A percentile compares a stretch with the other conserved stretches of the same genome.
These are phyloP conservation scores for Gossypium arboreum DNA, from an alignment of 345 rosid genomes.

Conservation along the genomic window DNA sequence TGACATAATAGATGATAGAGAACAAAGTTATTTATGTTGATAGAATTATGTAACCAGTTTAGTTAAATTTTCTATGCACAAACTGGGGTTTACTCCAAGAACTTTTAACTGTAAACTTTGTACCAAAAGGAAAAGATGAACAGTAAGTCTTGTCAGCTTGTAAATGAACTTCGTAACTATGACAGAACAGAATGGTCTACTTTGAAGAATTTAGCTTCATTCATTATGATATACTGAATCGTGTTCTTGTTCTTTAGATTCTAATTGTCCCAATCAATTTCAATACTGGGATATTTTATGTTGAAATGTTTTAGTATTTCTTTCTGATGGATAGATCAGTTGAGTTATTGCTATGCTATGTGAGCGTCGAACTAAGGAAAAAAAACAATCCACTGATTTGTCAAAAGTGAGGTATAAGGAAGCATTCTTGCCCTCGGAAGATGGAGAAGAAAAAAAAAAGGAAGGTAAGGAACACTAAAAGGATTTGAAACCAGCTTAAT, in stretches of 20 bases:
- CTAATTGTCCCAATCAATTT: no score
- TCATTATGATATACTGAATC: no score
- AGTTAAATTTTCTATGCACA: neutral
- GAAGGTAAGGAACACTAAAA: neutral
- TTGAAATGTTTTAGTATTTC: no score
- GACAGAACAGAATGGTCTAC: neutral
- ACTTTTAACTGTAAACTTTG: neutral
- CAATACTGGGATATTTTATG: no score
- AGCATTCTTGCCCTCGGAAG: neutral
- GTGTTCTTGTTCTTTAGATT: no score
- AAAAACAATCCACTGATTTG: neutral
- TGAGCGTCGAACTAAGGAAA: neutral
- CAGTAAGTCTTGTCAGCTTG: neutral
- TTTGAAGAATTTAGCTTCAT: no score
- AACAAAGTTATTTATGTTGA: neutral
- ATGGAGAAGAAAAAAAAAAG: neutral
- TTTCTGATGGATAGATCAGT: neutral
- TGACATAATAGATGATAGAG: neutral
- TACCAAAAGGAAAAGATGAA: neutral
- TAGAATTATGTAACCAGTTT: neutral
- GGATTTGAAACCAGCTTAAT: neutral
- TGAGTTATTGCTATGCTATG: neutral
- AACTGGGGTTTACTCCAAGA: neutral
- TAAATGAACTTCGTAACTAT: neutral
- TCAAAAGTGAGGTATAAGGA: neutral